These are phyloP conservation scores for Monosporozyma aquatica DNA, from an alignment of 805 yeast species.

Conservation along the genomic window DNA sequence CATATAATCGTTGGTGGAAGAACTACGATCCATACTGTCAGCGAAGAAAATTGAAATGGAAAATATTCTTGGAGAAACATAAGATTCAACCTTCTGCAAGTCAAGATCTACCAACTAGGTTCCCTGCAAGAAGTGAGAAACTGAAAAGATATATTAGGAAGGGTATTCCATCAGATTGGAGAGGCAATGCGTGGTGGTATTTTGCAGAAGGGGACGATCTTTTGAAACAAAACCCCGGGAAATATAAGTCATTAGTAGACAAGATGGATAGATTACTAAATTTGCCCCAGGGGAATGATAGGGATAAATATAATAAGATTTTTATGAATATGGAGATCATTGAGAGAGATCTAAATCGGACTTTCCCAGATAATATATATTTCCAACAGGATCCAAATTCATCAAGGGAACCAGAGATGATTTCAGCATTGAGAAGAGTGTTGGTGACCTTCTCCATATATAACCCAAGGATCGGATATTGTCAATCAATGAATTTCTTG, in stretches of 20 bases:
- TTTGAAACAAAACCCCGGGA: slow-evolving; percentile 58
- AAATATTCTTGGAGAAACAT: slow-evolving; percentile 47
- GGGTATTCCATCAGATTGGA: slow-evolving; percentile 95
- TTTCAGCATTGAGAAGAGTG: slow-evolving; percentile 69
- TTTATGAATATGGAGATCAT: slow-evolving; percentile 72
- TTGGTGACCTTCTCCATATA: slow-evolving; percentile 74
- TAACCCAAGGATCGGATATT: slow-evolving; percentile 87
- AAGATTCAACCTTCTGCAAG: slow-evolving; percentile 49
- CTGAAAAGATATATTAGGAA: slow-evolving; percentile 73
- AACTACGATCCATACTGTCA: slow-evolving; percentile 54
- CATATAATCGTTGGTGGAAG: slow-evolving; percentile 69
- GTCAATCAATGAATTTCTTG: slow-evolving; percentile 88
- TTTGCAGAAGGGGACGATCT: slow-evolving; percentile 80
- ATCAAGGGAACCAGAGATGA: slow-evolving; percentile 49
- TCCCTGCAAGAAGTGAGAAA: slow-evolving; percentile 72
- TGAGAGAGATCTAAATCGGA: slow-evolving; percentile 86
- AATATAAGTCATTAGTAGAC: slow-evolving; percentile 59
- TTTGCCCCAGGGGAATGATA: slow-evolving; percentile 3
- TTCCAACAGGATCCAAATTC: slow-evolving; percentile 40
- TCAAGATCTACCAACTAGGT: slow-evolving; percentile 41
- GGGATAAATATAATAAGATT: slow-evolving; percentile 39
- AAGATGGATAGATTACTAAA: slow-evolving; percentile 41
- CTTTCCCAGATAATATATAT: slow-evolving; percentile 87
- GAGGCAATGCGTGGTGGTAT: slow-evolving; percentile 95
- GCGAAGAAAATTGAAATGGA: slow-evolving; percentile 74